Percentiles rank a stretch among this genome's conserved stretches.
These are phyloP conservation scores for Malassezia pachydermatis DNA, from an alignment of 1,284 basidiomycete genomes.

Conservation along the genomic window DNA sequence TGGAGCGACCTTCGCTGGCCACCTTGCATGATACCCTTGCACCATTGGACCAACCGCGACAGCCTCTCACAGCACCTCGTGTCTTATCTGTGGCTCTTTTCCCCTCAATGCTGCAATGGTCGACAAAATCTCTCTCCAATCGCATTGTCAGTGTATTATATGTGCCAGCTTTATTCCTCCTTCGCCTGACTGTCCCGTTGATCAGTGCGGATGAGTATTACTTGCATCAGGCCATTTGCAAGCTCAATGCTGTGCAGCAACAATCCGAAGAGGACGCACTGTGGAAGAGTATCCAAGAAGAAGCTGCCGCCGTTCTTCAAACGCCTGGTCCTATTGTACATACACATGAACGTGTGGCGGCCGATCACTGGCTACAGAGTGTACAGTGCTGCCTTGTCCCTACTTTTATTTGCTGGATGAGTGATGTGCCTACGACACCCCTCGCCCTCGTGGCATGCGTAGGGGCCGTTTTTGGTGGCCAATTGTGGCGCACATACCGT, in stretches of 20 bases:
- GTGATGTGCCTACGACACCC: conserved; percentile 20
- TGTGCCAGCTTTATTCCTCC: conserved; percentile 69
- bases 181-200: conserved; percentile 66
- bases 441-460: conserved; percentile 14
- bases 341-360: conserved; percentile 22
- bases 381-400: conserved; percentile 33
- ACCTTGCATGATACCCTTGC: too few relatives aligned
- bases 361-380: conserved; percentile 30
- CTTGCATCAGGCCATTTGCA: conserved; percentile 28
- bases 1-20: too few relatives aligned
- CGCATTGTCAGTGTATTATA: conserved; percentile 69
- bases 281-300: background rate
- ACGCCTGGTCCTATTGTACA: conserved; percentile 2
- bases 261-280: conserved; percentile 15
- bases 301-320: conserved; percentile 17
- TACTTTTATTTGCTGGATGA: conserved; percentile 31
- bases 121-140: conserved; percentile 62
- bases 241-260: conserved; percentile 14
- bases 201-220: conserved; percentile 6
- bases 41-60: too few relatives aligned
- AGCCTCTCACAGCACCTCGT: too few relatives aligned
- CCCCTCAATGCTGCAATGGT: conserved; percentile 71
- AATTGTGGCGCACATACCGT: conserved; percentile 20
- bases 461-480: conserved; percentile 16
- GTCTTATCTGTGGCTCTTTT: conserved; percentile 55